Conservation (phyloP, 1,284 basidiomycete genomes). For the Bondarzewia mesenterica region DNA sequence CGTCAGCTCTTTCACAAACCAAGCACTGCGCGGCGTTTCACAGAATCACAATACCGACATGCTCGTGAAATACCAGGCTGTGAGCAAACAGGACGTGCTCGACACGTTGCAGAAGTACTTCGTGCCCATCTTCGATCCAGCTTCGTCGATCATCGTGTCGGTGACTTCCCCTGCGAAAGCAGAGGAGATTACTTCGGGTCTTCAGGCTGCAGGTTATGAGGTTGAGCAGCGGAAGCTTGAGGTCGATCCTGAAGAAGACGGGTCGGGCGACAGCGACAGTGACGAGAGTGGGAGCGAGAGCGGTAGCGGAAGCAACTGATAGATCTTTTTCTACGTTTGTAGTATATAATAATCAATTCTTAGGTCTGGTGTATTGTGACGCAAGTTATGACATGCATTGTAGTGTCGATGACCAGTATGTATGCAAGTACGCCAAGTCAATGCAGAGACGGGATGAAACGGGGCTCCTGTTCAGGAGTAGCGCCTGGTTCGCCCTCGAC, state of each 20-base stretch:
- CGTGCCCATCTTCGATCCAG: conserved; percentile 79
- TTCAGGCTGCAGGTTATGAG: conserved; percentile 67
- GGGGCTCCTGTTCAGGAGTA: background rate
- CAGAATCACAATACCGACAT: conserved; percentile 70
- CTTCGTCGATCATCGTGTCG: conserved; percentile 73
- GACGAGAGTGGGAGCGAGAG: conserved; percentile 29
- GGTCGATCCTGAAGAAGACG: conserved; percentile 39
- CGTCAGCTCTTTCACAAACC: conserved; percentile 75
- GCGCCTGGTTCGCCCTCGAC: background rate
- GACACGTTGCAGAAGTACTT: conserved; percentile 69
- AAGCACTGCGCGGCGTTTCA: conserved; percentile 75
- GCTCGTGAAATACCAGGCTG: conserved; percentile 69
- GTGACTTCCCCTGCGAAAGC: conserved; percentile 80
- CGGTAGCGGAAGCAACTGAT: conserved; percentile 11
- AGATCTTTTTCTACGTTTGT: background rate
- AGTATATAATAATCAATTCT: background rate
- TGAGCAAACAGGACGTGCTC: conserved; percentile 76
- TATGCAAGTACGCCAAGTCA: background rate
- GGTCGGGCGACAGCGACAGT: conserved; percentile 20
- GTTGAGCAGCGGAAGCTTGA: conserved; percentile 71
- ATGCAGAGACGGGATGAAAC: background rate
- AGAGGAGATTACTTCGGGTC: conserved; percentile 60
- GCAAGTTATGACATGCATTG: no score
- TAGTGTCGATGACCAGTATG: no score
- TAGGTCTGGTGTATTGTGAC: background rate